Percentiles rank a stretch among this genome's conserved stretches.
These are phyloP conservation scores for Hypocreales sp. DNA, from an alignment of 2,329 filamentous ascomycete species.

Conservation along the genomic window DNA sequence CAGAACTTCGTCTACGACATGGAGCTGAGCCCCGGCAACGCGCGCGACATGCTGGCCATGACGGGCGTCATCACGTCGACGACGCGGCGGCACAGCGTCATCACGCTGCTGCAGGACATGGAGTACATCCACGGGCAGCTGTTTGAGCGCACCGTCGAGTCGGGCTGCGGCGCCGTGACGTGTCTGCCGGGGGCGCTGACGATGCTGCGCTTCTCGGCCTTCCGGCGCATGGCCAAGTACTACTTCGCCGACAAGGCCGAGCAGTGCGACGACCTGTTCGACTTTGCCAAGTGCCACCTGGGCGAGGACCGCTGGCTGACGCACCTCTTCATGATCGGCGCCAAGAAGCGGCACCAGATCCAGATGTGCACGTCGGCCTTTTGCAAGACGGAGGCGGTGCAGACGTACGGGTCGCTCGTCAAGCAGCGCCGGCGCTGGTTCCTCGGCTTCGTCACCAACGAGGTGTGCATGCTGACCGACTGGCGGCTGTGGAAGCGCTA, in stretches of 20 bases:
- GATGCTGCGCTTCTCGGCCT: slow-evolving; percentile 89
- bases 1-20: slow-evolving; percentile 99
- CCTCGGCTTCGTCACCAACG: slow-evolving; percentile 92
- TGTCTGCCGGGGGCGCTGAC: slow-evolving; percentile 92
- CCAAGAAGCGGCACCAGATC: slow-evolving; percentile 84
- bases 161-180: slow-evolving; percentile 83
- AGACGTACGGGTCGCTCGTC: slow-evolving; percentile 69
- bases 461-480: slow-evolving; percentile 96
- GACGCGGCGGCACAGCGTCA: slow-evolving; percentile 71
- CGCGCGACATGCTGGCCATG: slow-evolving; percentile 90
- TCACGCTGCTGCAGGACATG: slow-evolving; percentile 92
- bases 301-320: slow-evolving; percentile 96
- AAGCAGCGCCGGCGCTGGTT: slow-evolving; percentile 97
- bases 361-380: slow-evolving; percentile 96
- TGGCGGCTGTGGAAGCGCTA: slow-evolving; percentile 83
- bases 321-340: slow-evolving; percentile 97
- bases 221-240: slow-evolving; percentile 92
- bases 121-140: slow-evolving; percentile 96
- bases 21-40: slow-evolving; percentile 88
- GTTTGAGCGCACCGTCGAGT: slow-evolving; percentile 91
- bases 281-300: slow-evolving; percentile 89
- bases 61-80: slow-evolving; percentile 94
- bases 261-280: slow-evolving; percentile 88
- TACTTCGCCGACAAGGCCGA: slow-evolving; percentile 97
- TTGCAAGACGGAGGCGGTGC: slow-evolving; percentile 95